These are phyloP conservation scores for Fagus crenata DNA, from an alignment of 306 rosid species.

Conservation along the genomic window DNA sequence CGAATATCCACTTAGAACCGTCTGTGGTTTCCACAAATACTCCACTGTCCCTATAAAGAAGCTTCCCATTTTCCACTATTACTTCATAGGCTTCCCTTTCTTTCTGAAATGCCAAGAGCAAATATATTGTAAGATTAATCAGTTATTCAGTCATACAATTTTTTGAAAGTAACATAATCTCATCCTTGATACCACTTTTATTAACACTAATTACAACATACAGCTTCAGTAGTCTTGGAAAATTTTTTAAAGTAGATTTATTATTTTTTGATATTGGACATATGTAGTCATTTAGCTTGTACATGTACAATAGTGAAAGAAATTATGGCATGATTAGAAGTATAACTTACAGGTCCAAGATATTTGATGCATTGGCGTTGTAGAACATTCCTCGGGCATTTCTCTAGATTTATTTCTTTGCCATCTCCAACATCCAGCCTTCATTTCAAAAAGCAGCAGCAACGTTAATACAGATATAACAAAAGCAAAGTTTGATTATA, in stretches of 20 bases:
- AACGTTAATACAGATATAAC: conserved; percentile 1
- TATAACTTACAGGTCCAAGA: conserved; percentile 78
- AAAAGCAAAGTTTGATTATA: neutral
- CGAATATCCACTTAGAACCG: conserved; percentile 87
- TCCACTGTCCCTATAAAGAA: conserved; percentile 51
- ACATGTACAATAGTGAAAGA: neutral
- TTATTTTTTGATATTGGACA: neutral
- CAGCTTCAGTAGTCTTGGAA: no score
- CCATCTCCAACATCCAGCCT: conserved; percentile 95
- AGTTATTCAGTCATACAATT: neutral
- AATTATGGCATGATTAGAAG: neutral
- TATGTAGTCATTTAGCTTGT: no score
- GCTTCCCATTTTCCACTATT: conserved; percentile 61
- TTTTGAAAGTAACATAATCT: no score
- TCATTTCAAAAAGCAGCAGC: conserved; percentile 18
- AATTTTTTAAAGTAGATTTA: no score
- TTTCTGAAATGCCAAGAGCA: conserved; percentile 46
- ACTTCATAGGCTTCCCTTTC: conserved; percentile 83
- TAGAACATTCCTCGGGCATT: conserved; percentile 59
- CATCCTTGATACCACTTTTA: no score
- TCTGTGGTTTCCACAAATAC: conserved; percentile 50
- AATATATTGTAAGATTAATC: neutral
- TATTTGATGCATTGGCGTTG: conserved; percentile 81
- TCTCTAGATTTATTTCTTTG: conserved; percentile 66
- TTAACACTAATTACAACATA: no score